phyloP scores from a whole-genome alignment of 305 asterid genomes.

The Fraxinus velutina region DNA sequence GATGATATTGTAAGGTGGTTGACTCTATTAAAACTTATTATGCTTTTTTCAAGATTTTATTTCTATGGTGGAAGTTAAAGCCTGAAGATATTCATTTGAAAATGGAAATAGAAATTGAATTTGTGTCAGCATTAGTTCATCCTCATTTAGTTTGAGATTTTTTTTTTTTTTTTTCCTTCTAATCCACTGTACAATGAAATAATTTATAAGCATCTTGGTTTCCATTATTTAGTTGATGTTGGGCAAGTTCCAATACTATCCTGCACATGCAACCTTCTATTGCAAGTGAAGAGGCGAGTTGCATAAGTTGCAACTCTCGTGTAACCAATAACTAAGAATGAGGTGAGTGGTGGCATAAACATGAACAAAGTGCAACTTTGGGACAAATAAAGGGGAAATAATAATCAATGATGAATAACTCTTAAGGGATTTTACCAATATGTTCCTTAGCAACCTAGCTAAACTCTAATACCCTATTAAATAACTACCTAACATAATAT shows the following conservation, averaged over 20 bases:
- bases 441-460: neutral
- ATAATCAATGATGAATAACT: neutral
- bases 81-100: neutral
- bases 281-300: neutral
- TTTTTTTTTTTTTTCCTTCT: neutral
- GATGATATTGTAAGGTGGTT: constrained; percentile 87
- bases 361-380: neutral
- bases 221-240: neutral
- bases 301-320: neutral
- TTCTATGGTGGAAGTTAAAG: neutral
- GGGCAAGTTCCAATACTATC: neutral
- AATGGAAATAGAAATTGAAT: neutral
- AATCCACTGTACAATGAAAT: neutral
- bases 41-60: neutral
- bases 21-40: constrained; percentile 15
- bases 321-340: neutral
- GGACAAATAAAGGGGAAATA: neutral
- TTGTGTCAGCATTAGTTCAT: constrained; percentile 16
- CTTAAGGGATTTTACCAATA: neutral
- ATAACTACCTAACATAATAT: neutral
- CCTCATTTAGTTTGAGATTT: constrained; percentile 6
- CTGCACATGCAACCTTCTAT: neutral
- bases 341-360: constrained; percentile 2
- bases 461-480: neutral
- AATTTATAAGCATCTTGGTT: neutral